Evolutionary conservation across 306 rosid genomes (phyloP).

Genomic region (Dalbergia cochinchinensis): DNA sequence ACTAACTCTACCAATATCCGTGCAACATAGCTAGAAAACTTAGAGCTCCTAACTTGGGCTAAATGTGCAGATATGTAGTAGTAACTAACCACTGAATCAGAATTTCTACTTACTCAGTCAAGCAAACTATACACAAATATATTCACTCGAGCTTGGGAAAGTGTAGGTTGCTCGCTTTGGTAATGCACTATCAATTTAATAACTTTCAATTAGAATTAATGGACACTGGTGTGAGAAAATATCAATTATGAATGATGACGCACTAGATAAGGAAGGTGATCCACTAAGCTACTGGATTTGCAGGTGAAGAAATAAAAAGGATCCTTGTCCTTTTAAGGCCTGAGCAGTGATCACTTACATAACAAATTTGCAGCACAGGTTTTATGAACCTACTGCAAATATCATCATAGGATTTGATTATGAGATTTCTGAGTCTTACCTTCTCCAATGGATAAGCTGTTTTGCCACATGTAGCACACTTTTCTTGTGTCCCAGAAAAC

Average conservation of each 20-base stretch:
- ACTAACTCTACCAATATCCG: too few species aligned
- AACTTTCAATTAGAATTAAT: not conserved
- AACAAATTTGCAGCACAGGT: not conserved
- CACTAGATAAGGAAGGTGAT: not conserved
- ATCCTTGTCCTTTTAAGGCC: constrained; percentile 1
- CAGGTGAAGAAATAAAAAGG: not conserved
- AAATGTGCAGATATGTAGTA: constrained; percentile 3
- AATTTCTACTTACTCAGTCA: not conserved
- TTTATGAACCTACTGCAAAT: not conserved
- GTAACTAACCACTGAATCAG: not conserved
- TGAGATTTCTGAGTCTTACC: constrained; percentile 52
- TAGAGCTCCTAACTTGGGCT: not conserved
- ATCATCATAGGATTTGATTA: not conserved
- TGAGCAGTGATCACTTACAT: not conserved
- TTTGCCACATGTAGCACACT: constrained; percentile 82
- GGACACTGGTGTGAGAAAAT: not conserved
- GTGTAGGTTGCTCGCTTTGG: not conserved
- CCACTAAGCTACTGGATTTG: not conserved
- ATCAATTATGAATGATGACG: not conserved
- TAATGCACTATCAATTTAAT: not conserved
- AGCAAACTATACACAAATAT: not conserved
- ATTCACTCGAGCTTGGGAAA: not conserved
- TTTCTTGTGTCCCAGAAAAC: constrained; percentile 93
- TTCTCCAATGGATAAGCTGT: constrained; percentile 88
- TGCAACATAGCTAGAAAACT: constrained; percentile 6